Conservation (phyloP, 2,329 filamentous ascomycete genomes). For the Colletotrichum cereale region DNA sequence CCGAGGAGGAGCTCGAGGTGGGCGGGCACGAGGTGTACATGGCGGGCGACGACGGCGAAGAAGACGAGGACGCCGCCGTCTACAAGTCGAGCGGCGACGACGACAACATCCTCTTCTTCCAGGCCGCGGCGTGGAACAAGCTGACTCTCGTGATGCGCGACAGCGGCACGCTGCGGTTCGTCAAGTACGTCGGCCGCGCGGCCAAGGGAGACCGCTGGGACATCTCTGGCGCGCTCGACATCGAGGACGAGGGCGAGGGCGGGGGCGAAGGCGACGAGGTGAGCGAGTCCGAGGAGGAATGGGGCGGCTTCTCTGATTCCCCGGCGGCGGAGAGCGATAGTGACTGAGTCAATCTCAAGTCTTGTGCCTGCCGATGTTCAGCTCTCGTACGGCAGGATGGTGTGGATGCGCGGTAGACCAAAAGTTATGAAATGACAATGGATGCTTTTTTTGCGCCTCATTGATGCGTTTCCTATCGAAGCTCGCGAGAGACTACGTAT, state of each 20-base stretch:
- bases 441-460: background rate
- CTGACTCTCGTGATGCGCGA: slow-evolving; percentile 92
- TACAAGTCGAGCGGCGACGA: slow-evolving; percentile 87
- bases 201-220: slow-evolving; percentile 95
- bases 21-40: slow-evolving; percentile 93
- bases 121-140: slow-evolving; percentile 84
- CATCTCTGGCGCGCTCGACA: slow-evolving; percentile 82
- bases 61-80: slow-evolving; percentile 78
- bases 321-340: slow-evolving; percentile 47
- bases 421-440: slow-evolving; percentile 10
- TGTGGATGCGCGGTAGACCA: background rate
- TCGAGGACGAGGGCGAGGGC: slow-evolving; percentile 68
- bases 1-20: slow-evolving; percentile 55
- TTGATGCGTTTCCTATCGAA: background rate
- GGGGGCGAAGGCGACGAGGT: slow-evolving; percentile 48
- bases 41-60: slow-evolving; percentile 82
- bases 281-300: slow-evolving; percentile 60
- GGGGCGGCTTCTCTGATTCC: slow-evolving; percentile 67
- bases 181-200: slow-evolving; percentile 90
- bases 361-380: background rate
- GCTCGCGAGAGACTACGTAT: background rate
- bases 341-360: slow-evolving; percentile 45
- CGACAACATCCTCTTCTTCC: slow-evolving; percentile 74
- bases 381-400: background rate
- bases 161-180: slow-evolving; percentile 87